phyloP scores from a whole-genome alignment of 2,329 filamentous ascomycete genomes.

The Hymenoscyphus occultus region DNA sequence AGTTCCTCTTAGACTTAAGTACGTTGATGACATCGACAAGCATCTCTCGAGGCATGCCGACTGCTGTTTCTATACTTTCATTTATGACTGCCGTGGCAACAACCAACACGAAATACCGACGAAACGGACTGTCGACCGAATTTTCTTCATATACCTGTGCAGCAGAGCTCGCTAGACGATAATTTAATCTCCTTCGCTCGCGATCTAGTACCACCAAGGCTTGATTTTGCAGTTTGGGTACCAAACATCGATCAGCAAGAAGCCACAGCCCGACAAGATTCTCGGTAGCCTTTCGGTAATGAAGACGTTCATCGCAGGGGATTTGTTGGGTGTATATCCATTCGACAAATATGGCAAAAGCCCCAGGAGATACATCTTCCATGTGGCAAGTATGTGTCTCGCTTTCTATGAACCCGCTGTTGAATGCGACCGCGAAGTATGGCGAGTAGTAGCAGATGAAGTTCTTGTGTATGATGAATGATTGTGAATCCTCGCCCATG shows the following conservation, averaged over 20 bases:
- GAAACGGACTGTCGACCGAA: not conserved
- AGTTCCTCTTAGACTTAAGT: not conserved
- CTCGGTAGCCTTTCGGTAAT: not conserved
- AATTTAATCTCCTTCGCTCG: not conserved
- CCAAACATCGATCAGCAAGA: conserved; percentile 2
- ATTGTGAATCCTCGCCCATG: not conserved
- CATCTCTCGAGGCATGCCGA: not conserved
- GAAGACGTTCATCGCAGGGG: not conserved
- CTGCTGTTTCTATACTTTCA: not conserved
- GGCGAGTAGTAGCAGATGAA: conserved; percentile 7
- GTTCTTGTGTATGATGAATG: conserved; percentile 1
- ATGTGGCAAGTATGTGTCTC: not conserved
- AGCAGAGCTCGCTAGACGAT: not conserved
- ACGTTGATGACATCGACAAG: not conserved
- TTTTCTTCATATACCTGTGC: not conserved
- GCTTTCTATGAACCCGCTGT: conserved; percentile 1
- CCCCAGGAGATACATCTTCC: not conserved
- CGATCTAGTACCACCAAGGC: not conserved
- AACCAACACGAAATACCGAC: not conserved
- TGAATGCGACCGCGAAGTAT: conserved; percentile 3
- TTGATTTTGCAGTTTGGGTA: not conserved
- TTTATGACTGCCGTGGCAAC: not conserved
- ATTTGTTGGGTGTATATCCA: conserved; percentile 9
- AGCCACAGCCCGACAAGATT: conserved; percentile 6
- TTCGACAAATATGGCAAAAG: not conserved